phyloP scores from a whole-genome alignment of 768 basidiomycete species.

The Mycena belliarum region DNA sequence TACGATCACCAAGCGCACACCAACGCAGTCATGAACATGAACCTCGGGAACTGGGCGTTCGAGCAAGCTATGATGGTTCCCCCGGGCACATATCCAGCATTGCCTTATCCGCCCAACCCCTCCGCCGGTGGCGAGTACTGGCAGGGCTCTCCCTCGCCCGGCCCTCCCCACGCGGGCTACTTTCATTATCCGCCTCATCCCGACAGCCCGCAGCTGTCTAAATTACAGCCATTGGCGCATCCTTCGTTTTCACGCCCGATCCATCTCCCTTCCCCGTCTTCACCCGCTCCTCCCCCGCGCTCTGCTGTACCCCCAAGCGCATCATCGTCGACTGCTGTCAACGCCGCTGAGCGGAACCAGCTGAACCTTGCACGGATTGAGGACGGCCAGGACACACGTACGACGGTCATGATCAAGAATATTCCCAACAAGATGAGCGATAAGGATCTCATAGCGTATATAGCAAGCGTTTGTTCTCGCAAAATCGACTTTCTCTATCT shows the following conservation, averaged over 20 bases:
- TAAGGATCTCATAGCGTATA: conserved; percentile 66
- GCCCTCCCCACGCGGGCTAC: conserved; percentile 10
- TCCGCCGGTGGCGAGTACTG: conserved; percentile 19
- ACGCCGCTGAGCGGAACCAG: conserved; percentile 47
- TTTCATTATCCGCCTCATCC: conserved; percentile 19
- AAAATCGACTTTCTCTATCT: conserved; percentile 87
- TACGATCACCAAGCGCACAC: conserved; percentile 20
- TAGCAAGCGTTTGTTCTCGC: conserved; percentile 70
- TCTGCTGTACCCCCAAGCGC: background rate
- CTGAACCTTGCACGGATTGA: conserved; percentile 74
- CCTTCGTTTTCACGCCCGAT: background rate
- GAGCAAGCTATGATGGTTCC: conserved; percentile 29
- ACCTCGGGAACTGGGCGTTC: conserved; percentile 27
- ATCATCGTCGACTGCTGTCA: background rate
- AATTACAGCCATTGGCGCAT: conserved; percentile 9
- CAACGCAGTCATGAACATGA: conserved; percentile 7
- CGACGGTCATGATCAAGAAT: conserved; percentile 90
- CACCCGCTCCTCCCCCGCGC: background rate
- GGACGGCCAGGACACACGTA: conserved; percentile 75
- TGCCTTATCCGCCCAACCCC: conserved; percentile 1
- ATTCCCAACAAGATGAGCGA: conserved; percentile 92
- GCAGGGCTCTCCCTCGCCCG: conserved; percentile 8
- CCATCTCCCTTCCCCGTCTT: conserved; percentile 3
- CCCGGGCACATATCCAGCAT: conserved; percentile 8
- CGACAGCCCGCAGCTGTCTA: conserved; percentile 12